Percentiles rank a stretch among this genome's conserved stretches.
Conservation (phyloP, 2,329 filamentous ascomycete genomes). For the Aspergillus vadensis region DNA sequence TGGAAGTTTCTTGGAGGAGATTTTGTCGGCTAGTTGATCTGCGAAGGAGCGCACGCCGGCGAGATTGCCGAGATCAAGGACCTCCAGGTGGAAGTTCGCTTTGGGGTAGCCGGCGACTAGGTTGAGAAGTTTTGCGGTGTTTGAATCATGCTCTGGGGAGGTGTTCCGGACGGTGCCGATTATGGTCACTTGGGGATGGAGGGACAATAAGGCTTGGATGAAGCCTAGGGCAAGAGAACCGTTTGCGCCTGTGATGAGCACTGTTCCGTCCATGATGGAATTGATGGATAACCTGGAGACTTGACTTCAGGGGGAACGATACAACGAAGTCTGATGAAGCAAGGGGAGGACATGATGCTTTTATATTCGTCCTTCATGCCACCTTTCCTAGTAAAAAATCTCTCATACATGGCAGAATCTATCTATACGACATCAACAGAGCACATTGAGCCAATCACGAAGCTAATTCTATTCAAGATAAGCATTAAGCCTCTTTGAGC, state of each 20-base stretch:
- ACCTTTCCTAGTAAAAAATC: not conserved
- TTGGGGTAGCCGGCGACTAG: slow-evolving; percentile 24
- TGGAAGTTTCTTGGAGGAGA: slow-evolving; percentile 33
- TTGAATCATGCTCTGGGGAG: slow-evolving; percentile 26
- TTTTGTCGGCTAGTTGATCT: slow-evolving; percentile 23
- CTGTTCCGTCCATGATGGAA: slow-evolving; percentile 25
- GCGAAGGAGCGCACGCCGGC: slow-evolving; percentile 41
- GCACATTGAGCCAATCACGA: not conserved
- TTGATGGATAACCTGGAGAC: too few relatives aligned
- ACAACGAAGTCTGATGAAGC: not conserved
- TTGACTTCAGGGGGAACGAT: not conserved
- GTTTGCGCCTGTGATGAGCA: slow-evolving; percentile 35
- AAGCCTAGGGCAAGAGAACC: slow-evolving; percentile 36
- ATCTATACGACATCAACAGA: not conserved
- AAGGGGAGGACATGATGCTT: not conserved
- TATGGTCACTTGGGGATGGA: slow-evolving; percentile 25
- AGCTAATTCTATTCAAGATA: not conserved
- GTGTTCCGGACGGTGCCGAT: slow-evolving; percentile 36
- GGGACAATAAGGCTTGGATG: slow-evolving; percentile 26
- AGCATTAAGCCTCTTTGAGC: not conserved
- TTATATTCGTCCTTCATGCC: not conserved
- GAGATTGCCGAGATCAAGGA: slow-evolving; percentile 42
- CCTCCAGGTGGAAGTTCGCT: slow-evolving; percentile 32
- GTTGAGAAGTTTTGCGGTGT: slow-evolving; percentile 29
- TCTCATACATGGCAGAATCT: not conserved